Evolutionary conservation across 2,329 filamentous ascomycete species (phyloP).

Genomic region (Colletotrichum liaoningense): DNA sequence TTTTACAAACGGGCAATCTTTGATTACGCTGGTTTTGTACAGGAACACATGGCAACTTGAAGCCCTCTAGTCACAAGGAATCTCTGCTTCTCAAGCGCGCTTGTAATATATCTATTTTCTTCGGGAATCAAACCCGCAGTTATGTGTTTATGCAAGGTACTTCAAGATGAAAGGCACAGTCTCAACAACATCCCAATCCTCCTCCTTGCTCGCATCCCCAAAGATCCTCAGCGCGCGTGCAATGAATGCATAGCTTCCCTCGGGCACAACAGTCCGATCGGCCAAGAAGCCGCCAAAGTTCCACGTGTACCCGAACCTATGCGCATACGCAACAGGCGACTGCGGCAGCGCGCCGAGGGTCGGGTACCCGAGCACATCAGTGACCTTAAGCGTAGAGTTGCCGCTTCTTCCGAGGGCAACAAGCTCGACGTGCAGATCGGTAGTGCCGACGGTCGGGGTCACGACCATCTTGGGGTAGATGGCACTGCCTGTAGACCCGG

Average conservation of each 20-base stretch:
- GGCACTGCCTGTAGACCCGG: conserved; percentile 12
- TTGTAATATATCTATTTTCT: no score
- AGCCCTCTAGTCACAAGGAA: not conserved
- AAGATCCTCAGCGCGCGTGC: conserved; percentile 41
- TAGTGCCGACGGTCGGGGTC: conserved; percentile 33
- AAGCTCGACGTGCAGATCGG: conserved; percentile 39
- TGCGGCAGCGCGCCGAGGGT: conserved; percentile 38
- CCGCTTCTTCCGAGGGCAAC: conserved; percentile 31
- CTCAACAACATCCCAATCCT: conserved; percentile 40
- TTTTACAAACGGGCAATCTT: not conserved
- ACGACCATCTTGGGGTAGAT: conserved; percentile 21
- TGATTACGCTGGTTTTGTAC: not conserved
- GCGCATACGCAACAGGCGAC: conserved; percentile 36
- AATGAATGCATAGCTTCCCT: conserved; percentile 41
- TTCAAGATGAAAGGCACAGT: conserved; percentile 36
- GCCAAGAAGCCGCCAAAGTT: conserved; percentile 39
- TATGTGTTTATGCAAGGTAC: conserved; percentile 10
- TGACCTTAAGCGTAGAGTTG: conserved; percentile 30
- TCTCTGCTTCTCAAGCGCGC: no score
- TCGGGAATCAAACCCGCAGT: not conserved
- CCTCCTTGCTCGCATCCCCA: conserved; percentile 38
- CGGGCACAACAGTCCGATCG: conserved; percentile 39
- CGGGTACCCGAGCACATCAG: conserved; percentile 36
- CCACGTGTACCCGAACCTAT: conserved; percentile 9
- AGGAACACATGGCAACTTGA: not conserved